Base-by-base conservation (phyloP, 805 yeast species). In the Starmerella bacillaris region DNA sequence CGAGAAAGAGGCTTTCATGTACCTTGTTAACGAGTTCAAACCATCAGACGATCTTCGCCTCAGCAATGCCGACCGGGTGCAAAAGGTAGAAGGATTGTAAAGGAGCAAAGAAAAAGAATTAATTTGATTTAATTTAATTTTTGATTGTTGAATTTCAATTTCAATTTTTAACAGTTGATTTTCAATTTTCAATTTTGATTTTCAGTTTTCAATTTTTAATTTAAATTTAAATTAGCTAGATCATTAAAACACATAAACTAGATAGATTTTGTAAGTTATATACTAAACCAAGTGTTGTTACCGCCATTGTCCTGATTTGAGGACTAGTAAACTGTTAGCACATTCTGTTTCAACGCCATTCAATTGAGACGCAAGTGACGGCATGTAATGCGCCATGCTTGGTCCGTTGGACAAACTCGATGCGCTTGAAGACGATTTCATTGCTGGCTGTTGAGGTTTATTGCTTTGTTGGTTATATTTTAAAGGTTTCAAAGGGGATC, bases 1-100 rank as follows among this genome's bases (percentile, higher is more conserved):
- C 39, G 94, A 82, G 56, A 59, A 68, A 46, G 60, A 61, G 18
- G 84, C 94, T 2, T 66, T 83, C 45, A 70, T 73, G 51, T 74
- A 72, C 63, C 60, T 72, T 37, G 67, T 33, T 12, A 24, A 16
- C 30, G 21, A 27, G 21, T 43, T 30, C 40, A 37, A 33, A n/a
- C 37, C 37, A 3, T 27, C 41, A 7, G 37, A 26, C 24, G 35
- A 30, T 20, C 28, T 43, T 33, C 30, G 27, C 37, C 22, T 44
- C 5, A 40, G 35, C 24, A 26, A n/a, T 30, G 33, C 11, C 19
- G 11, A 22, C 6, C 4, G 24, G n/a, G 17, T 33, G 26, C 18
- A 19, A 24, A 26, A 18, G n/a, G 20, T 20, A 36, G 32, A 22
- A 27, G 8, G 12, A 9, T 19, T 15, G 27, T 12, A n/a, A n/a